Conservation (phyloP, 345 rosid species). For the Pseudoturritis turrita region DNA sequence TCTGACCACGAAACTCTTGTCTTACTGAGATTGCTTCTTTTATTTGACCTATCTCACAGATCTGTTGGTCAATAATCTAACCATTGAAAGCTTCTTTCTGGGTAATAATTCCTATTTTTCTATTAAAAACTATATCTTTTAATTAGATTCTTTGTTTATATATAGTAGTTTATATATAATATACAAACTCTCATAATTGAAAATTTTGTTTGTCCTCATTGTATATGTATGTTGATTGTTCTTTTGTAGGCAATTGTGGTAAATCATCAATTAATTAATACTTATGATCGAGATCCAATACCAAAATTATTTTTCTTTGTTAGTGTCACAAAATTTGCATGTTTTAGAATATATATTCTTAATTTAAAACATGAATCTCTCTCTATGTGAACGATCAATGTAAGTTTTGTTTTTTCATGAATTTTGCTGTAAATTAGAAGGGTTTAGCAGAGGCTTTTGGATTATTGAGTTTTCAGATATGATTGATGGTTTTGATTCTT, state of each 20-base stretch:
- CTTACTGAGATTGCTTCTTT: not conserved
- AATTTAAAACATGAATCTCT: not conserved
- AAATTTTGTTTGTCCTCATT: not conserved
- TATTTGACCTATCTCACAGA: not conserved
- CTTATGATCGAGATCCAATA: not conserved
- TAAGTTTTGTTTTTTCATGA: not conserved
- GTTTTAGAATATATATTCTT: not conserved
- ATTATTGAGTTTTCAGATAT: not conserved
- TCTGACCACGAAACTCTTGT: not conserved
- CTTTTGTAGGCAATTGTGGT: not conserved
- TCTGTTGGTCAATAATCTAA: conserved; percentile 12
- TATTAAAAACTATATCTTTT: not conserved
- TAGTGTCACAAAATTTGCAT: not conserved
- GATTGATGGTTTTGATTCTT: not conserved
- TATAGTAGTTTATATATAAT: not conserved
- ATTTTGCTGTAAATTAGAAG: not conserved
- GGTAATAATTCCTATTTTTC: not conserved
- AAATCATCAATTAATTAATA: not conserved
- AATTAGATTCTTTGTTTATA: not conserved
- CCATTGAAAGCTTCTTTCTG: conserved; percentile 5
- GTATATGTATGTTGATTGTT: not conserved
- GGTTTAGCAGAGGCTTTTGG: not conserved
- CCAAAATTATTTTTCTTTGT: not conserved
- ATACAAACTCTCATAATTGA: not conserved
- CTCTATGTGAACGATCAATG: not conserved